These are phyloP conservation scores for Skeletonema potamos DNA, from an alignment of 108 stramenopile genomes.

Conservation along the genomic window DNA sequence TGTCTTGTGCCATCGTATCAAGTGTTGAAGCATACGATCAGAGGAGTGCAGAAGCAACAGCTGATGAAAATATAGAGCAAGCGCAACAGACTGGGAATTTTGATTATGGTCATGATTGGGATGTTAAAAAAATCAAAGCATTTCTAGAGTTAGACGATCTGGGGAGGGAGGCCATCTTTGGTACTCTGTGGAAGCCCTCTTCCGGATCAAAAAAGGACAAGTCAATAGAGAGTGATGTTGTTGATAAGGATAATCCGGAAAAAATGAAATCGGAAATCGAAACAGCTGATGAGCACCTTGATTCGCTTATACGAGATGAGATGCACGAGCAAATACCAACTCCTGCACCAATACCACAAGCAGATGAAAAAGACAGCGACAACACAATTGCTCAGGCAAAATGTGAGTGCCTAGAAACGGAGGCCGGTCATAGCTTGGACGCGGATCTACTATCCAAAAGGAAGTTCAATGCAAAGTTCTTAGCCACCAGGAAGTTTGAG, in stretches of 20 bases:
- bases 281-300: not conserved
- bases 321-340: not conserved
- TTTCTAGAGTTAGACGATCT: conserved; percentile 33
- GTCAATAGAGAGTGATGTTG: not conserved
- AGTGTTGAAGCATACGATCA: conserved; percentile 26
- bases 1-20: conserved; percentile 32
- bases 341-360: not conserved
- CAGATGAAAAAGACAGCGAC: not conserved
- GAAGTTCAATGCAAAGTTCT: conserved; percentile 41
- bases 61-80: conserved; percentile 1
- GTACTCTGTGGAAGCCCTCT: conserved; percentile 4
- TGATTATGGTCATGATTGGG: conserved; percentile 39
- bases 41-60: not conserved
- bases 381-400: not conserved
- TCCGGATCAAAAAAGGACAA: not conserved
- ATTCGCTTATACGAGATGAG: conserved; percentile 3
- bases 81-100: conserved; percentile 11
- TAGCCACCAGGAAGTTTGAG: conserved; percentile 46
- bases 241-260: not conserved
- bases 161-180: conserved; percentile 45
- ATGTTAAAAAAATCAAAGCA: conserved; percentile 22
- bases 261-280: not conserved
- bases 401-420: not conserved
- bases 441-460: conserved; percentile 15
- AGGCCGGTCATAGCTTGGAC: not conserved